Percentiles rank a stretch among this genome's conserved stretches.
These are phyloP conservation scores for Pythium dissimile DNA, from an alignment of 352 stramenopile species.

Conservation along the genomic window DNA sequence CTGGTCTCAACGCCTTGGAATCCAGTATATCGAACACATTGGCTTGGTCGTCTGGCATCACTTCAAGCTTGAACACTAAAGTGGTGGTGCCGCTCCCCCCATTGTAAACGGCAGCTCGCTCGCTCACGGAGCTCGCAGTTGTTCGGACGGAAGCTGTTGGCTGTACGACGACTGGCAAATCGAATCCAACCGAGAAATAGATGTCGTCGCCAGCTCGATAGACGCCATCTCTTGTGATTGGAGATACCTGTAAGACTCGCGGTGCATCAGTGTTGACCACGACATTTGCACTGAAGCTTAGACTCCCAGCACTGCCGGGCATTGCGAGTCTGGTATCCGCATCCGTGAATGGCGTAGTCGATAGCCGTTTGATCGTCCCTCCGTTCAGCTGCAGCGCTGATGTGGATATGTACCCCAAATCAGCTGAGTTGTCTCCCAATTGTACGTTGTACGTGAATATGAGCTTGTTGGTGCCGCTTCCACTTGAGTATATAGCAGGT, in stretches of 20 bases:
- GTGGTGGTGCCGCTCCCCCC: conserved; percentile 43
- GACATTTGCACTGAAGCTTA: conserved; percentile 30
- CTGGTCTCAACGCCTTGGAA: conserved; percentile 30
- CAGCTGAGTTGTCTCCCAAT: conserved; percentile 39
- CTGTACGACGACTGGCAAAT: conserved; percentile 43
- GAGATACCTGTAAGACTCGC: conserved; percentile 35
- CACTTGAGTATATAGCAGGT: conserved; percentile 38
- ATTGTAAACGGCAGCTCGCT: conserved; percentile 42
- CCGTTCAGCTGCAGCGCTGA: conserved; percentile 44
- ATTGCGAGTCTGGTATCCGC: conserved; percentile 41
- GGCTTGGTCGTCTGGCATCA: conserved; percentile 30
- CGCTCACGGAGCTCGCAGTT: conserved; percentile 21
- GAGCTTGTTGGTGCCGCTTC: conserved; percentile 42
- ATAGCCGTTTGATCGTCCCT: conserved; percentile 52
- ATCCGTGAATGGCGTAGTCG: conserved; percentile 46
- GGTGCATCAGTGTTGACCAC: conserved; percentile 51
- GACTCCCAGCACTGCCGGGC: conserved; percentile 38
- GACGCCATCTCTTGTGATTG: conserved; percentile 53
- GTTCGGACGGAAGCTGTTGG: conserved; percentile 35
- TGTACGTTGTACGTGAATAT: conserved; percentile 59
- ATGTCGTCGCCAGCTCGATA: conserved; percentile 52
- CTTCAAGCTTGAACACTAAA: conserved; percentile 48
- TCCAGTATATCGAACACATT: conserved; percentile 41
- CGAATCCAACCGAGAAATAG: conserved; percentile 44
- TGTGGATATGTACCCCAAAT: conserved; percentile 49